Conservation (phyloP, 2,329 filamentous ascomycete species). For the Fusarium tupiense region DNA sequence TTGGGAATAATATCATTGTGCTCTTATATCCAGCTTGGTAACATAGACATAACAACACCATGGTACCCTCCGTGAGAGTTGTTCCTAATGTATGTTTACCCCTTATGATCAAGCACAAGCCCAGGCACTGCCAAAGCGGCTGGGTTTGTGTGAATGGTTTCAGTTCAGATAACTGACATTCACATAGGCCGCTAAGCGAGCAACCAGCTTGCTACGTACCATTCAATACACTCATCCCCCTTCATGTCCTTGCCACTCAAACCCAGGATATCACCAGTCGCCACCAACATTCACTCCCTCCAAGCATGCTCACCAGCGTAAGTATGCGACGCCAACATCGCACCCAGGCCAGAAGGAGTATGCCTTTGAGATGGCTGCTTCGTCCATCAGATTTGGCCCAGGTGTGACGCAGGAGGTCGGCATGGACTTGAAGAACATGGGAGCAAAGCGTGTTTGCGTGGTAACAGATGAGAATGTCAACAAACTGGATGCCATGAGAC, state of each 20-base stretch:
- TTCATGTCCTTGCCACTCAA: slow-evolving; percentile 91
- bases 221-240: slow-evolving; percentile 91
- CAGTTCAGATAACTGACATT: slow-evolving; percentile 2
- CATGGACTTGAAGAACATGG: slow-evolving; percentile 96
- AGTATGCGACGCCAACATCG: slow-evolving; percentile 76
- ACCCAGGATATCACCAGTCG: slow-evolving; percentile 80
- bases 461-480: slow-evolving; percentile 88
- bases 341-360: slow-evolving; percentile 83
- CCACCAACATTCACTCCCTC: slow-evolving; percentile 66
- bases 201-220: slow-evolving; percentile 81
- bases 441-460: slow-evolving; percentile 85
- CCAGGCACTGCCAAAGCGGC: neutral
- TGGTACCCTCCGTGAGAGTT: slow-evolving; percentile 46
- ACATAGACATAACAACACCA: slow-evolving; percentile 25
- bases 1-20: neutral
- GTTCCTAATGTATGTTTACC: slow-evolving; percentile 47
- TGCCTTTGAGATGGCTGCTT: slow-evolving; percentile 98
- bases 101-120: neutral
- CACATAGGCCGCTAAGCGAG: slow-evolving; percentile 67
- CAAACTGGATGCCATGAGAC: slow-evolving; percentile 87
- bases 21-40: neutral
- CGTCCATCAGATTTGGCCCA: slow-evolving; percentile 91
- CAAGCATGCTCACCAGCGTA: slow-evolving; percentile 51
- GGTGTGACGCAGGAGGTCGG: slow-evolving; percentile 95
- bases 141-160: neutral